Conservation (phyloP, 352 stramenopile genomes). For the Globisporangium cystogenes region DNA sequence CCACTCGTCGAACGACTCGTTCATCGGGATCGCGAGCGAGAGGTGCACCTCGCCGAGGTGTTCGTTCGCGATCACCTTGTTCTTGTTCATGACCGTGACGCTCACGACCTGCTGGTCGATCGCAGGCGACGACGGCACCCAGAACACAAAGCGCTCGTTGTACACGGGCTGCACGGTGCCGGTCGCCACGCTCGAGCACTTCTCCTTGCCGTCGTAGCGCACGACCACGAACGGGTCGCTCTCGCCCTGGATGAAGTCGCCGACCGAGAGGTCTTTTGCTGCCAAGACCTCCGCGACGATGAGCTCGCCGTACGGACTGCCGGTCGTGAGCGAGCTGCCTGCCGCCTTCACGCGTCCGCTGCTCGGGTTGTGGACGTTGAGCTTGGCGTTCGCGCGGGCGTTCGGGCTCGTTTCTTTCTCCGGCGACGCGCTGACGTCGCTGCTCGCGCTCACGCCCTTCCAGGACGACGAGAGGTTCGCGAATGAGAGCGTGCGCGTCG, state of each 20-base stretch:
- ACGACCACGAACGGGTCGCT: constrained; percentile 42
- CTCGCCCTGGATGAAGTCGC: constrained; percentile 32
- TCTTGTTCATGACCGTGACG: constrained; percentile 43
- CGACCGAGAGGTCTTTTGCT: constrained; percentile 35
- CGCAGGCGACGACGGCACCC: constrained; percentile 37
- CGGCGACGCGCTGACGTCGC: constrained; percentile 3
- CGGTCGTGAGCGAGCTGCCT: constrained; percentile 23
- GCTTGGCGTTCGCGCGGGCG: constrained; percentile 22
- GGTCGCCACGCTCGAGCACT: constrained; percentile 24
- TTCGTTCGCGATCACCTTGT: constrained; percentile 33
- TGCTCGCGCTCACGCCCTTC: constrained; percentile 31
- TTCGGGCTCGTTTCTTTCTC: constrained; percentile 5
- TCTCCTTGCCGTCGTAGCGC: constrained; percentile 27
- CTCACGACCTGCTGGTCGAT: constrained; percentile 40
- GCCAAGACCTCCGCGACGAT: constrained; percentile 62
- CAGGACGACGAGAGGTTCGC: constrained; percentile 34
- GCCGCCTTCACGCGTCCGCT: constrained; percentile 10
- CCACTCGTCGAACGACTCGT: constrained; percentile 66
- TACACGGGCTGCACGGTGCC: constrained; percentile 27
- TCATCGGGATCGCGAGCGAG: constrained; percentile 52
- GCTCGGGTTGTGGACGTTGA: constrained; percentile 49
- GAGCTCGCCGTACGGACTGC: constrained; percentile 59
- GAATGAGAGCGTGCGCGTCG: constrained; percentile 42
- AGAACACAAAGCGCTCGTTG: constrained; percentile 77
- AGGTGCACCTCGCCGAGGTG: constrained; percentile 69